Evolutionary conservation across 345 rosid species (phyloP).

Genomic region (Corchorus capsularis): DNA sequence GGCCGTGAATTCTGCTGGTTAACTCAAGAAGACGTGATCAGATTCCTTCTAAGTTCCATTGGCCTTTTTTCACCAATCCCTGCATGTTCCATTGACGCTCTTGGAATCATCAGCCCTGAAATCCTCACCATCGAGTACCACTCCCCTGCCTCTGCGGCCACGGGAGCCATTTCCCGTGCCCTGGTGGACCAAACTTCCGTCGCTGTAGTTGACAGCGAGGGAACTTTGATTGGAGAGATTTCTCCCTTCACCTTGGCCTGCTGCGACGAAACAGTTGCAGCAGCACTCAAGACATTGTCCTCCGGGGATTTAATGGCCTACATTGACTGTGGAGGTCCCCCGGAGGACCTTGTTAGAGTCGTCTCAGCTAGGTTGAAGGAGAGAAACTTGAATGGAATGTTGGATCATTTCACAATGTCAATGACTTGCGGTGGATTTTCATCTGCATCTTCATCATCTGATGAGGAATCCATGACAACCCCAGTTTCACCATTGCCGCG

Average conservation of each 20-base stretch:
- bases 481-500: conserved; percentile 27
- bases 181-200: conserved; percentile 65
- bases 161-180: conserved; percentile 50
- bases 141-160: conserved; percentile 62
- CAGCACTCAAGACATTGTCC: conserved; percentile 70
- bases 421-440: conserved; percentile 23
- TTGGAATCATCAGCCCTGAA: conserved; percentile 57
- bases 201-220: conserved; percentile 64
- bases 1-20: conserved; percentile 89
- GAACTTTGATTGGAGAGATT: conserved; percentile 67
- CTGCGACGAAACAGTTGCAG: conserved; percentile 68
- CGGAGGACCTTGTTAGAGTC: conserved; percentile 62
- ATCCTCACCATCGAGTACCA: conserved; percentile 55
- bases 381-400: conserved; percentile 48
- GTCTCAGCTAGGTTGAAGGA: conserved; percentile 56
- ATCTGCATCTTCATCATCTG: conserved; percentile 55
- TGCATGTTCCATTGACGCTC: conserved; percentile 61
- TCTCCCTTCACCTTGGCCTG: conserved; percentile 68
- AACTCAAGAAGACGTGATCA: conserved; percentile 82
- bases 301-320: conserved; percentile 84
- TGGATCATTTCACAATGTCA: conserved; percentile 43
- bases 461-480: conserved; percentile 52
- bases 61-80: conserved; percentile 75
- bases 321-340: conserved; percentile 81
- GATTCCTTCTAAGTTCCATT: conserved; percentile 72